Base-by-base conservation (phyloP, 2,329 filamentous ascomycete species). In the Ceratocystis harringtonii region DNA sequence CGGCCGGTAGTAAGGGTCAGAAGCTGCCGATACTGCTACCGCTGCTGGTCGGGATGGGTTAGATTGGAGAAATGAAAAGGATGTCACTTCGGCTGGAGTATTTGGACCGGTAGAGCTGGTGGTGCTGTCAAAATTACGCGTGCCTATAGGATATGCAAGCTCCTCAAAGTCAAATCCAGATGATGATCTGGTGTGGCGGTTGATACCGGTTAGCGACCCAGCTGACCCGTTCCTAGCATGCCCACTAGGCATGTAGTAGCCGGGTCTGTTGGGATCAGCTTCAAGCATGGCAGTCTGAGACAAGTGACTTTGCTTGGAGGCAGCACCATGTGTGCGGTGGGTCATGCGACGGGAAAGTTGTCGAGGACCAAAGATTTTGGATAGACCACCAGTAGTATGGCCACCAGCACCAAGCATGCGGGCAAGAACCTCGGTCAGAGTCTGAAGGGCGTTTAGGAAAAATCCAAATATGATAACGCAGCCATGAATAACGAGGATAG, bases 281-380 rank as follows among this genome's bases (percentile, higher is more conserved):
- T 83, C 82, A 63, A 96, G 78, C 82, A 96, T 96, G 19, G 85
- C 89, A 43, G 88, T 83, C 69, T 85, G 90, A 3, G 90, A 96
- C 64, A 89, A 81, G 74, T 94, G 88, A 72, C 90, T 96, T 71
- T 88, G 85, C 68, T 90, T 84, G 6, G 87, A 87, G 12, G 58
- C 22, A 28, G 81, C 79, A 17, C 82, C 83, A 63, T 69, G 73
- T 68, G 80, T 81, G 68, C 82, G 83, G 61, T 84, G 84, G 66
- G 61, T 45, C 68, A 82, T 78, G 61, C 91, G 85, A 69, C 88
- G 84, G 12, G 89, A 89, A 50, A 96, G 79, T 74, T 96, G 91
- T 60, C 92, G 88, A 81, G 92, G 90, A 62, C 92, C 92, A 72
- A 96, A 95, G 58, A 92, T 90, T 76, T 92, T 96, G 70, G 87